phyloP scores from a whole-genome alignment of 768 basidiomycete species.

The Bullera alba region DNA sequence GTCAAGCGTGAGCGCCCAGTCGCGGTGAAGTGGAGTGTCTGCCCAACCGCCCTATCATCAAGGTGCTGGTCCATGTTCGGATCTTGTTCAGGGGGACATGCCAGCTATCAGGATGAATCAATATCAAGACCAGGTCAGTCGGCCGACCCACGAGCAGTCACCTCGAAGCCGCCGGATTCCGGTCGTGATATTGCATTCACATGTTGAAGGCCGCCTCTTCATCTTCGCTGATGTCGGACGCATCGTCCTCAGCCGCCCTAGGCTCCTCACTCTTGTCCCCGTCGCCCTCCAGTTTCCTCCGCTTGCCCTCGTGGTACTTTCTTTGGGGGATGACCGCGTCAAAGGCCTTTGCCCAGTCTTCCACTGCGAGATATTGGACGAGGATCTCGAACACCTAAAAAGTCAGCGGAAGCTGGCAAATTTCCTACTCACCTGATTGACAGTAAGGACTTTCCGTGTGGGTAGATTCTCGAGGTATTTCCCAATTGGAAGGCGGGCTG shows the following conservation, averaged over 20 bases:
- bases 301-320: conserved; percentile 52
- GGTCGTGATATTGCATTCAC: no score
- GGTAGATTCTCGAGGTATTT: conserved; percentile 73
- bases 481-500: conserved; percentile 91
- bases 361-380: conserved; percentile 75
- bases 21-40: no score
- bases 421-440: conserved; percentile 64
- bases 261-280: neutral
- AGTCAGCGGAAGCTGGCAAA: conserved; percentile 1
- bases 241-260: neutral
- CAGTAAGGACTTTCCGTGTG: conserved; percentile 91
- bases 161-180: no score
- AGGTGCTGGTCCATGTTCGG: no score
- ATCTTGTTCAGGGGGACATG: no score
- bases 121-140: no score
- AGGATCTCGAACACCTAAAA: conserved; percentile 76
- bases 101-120: no score
- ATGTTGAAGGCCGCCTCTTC: no score
- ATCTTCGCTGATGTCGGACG: neutral
- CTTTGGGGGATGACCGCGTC: conserved; percentile 84
- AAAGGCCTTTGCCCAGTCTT: conserved; percentile 79
- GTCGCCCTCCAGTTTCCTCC: neutral
- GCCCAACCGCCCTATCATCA: no score
- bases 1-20: no score
- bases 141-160: no score